Percentiles rank a stretch among this genome's conserved stretches.
phyloP scores from a whole-genome alignment of 441 rosid genomes.

The Erodium chrysanthum region DNA sequence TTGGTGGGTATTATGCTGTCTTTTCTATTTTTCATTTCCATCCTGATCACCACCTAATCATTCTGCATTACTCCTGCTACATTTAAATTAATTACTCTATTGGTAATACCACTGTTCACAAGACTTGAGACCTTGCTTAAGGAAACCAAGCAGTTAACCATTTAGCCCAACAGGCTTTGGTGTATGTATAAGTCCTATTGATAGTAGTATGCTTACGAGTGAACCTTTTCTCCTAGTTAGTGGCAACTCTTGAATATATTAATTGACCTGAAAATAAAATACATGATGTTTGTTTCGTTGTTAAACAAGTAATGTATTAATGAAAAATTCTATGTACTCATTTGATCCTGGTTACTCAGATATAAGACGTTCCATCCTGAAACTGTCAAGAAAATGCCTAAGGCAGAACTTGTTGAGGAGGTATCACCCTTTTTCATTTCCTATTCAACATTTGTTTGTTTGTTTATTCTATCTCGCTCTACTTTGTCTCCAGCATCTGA shows the following conservation, averaged over 20 bases:
- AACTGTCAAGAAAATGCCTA: slow-evolving; percentile 49
- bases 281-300: not conserved
- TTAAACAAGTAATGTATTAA: not conserved
- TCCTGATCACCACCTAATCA: no score
- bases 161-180: no score
- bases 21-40: no score
- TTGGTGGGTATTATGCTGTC: no score
- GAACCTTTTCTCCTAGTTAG: no score
- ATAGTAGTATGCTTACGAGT: no score
- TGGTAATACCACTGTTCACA: no score
- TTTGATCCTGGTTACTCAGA: slow-evolving; percentile 23
- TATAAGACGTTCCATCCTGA: slow-evolving; percentile 58
- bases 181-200: no score
- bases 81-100: no score
- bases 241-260: not conserved
- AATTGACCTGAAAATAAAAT: not conserved
- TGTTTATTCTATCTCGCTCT: not conserved
- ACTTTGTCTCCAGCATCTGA: not conserved
- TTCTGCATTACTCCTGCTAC: no score
- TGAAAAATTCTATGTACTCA: not conserved
- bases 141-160: no score
- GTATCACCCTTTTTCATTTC: slow-evolving; percentile 22
- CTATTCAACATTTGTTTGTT: not conserved
- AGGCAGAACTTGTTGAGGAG: slow-evolving; percentile 52
- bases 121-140: no score